Evolutionary conservation across 2,329 filamentous ascomycete genomes (phyloP).

Genomic region (Fusarium buxicola): DNA sequence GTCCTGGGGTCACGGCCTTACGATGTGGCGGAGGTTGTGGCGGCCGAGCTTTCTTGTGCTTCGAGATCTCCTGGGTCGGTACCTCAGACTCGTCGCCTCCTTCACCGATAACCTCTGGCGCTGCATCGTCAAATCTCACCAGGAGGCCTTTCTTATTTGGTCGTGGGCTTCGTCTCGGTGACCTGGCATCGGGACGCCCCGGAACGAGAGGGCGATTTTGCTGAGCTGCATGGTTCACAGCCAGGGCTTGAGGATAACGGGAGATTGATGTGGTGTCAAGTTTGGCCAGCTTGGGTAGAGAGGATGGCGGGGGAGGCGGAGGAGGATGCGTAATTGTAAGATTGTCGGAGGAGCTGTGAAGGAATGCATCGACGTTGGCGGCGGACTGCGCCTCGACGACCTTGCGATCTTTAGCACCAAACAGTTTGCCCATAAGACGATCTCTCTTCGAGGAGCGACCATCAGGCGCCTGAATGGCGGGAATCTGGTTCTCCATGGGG

Average conservation of each 20-base stretch:
- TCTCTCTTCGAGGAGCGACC: conserved; percentile 59
- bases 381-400: conserved; percentile 50
- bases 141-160: conserved; percentile 73
- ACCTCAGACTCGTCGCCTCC: conserved; percentile 87
- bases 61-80: conserved; percentile 77
- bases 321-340: conserved; percentile 65
- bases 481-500: conserved; percentile 60
- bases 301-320: conserved; percentile 56
- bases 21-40: conserved; percentile 47
- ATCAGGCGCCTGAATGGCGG: conserved; percentile 53
- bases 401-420: conserved; percentile 60
- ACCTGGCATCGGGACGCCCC: conserved; percentile 55
- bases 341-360: conserved; percentile 67
- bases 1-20: conserved; percentile 25
- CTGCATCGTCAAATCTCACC: conserved; percentile 78
- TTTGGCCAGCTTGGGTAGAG: conserved; percentile 62
- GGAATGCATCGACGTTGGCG: conserved; percentile 68
- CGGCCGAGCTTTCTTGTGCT: conserved; percentile 60
- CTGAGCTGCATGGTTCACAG: conserved; percentile 57
- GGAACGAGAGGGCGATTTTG: conserved; percentile 57
- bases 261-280: conserved; percentile 67
- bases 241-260: conserved; percentile 66
- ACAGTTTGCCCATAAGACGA: conserved; percentile 73
- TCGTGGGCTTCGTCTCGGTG: conserved; percentile 58
- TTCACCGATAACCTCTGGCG: conserved; percentile 87